A percentile compares a stretch with the other conserved stretches of the same genome.
Evolutionary conservation across 1,284 basidiomycete species (phyloP).

Genomic region (Microbotryum scabiosae): DNA sequence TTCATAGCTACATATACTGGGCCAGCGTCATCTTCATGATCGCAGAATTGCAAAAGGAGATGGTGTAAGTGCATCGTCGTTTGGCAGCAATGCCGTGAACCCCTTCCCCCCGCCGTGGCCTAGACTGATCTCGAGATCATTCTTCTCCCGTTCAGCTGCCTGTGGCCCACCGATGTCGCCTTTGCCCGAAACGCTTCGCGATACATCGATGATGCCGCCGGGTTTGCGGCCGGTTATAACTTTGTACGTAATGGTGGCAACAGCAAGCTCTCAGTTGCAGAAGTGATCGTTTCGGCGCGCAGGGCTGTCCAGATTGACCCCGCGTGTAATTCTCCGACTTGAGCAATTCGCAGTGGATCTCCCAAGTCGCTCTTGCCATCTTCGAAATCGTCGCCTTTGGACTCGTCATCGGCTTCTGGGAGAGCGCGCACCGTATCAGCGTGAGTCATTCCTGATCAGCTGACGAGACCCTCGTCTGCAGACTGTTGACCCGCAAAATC

Average conservation of each 20-base stretch:
- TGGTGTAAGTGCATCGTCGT: constrained; percentile 2
- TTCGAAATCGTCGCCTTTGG: constrained; percentile 2
- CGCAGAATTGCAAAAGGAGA: constrained; percentile 23
- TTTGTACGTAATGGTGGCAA: background rate
- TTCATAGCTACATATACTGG: background rate
- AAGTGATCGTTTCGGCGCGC: background rate
- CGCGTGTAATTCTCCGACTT: background rate
- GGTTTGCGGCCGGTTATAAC: background rate
- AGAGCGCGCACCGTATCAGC: background rate
- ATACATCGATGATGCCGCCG: constrained; percentile 7
- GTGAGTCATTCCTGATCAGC: background rate
- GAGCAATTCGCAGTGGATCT: background rate
- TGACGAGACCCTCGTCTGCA: background rate
- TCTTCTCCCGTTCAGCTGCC: background rate
- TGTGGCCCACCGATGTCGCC: constrained; percentile 6
- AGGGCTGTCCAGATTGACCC: background rate
- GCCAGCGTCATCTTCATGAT: constrained; percentile 8
- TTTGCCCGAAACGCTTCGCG: constrained; percentile 6
- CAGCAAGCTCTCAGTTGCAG: background rate
- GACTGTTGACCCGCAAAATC: background rate
- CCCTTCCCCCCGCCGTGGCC: no score
- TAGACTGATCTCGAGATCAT: no score
- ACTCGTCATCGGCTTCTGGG: background rate
- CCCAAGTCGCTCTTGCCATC: background rate
- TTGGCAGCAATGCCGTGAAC: no score